Base-by-base conservation (phyloP, 2,329 filamentous ascomycete genomes). In the Botrytis pseudocinerea region DNA sequence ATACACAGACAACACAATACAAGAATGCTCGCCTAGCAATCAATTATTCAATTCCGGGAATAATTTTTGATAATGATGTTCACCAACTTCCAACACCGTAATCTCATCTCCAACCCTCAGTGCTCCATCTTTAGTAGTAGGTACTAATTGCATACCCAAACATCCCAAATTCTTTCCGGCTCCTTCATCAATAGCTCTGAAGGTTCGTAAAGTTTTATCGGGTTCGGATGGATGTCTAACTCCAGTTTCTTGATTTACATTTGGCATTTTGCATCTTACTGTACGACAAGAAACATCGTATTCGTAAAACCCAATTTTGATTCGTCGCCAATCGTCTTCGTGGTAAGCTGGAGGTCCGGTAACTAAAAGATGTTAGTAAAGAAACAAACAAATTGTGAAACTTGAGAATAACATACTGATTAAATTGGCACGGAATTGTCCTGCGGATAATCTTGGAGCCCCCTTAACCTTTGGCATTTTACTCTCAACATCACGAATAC, bases 401-500 rank as follows among this genome's bases (percentile, higher is more conserved):
- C 2, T 42, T 22, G 7, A 10, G 66, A 68, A 32, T 48, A 20
- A 64, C 71, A 44, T 40, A 73, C 71, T 82, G 76, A 93, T 90
- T 48, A 95, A 89, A 78, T 95, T 94, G 54, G 92, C 87, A 38
- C 92, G 87, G 82, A 93, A 94, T 20, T 91, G 87, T 25, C 87
- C 82, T 14, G 88, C 87, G 72, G 91, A 88, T 0, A 94, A 84
- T 42, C 85, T 82, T 42, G 85, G 83, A 28, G 87, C 79, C 10
- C 79, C 78, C 54, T 64, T 64, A 38, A 66, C 70, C 38, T 85
- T 86, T 1, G 86, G 84, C 12, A 93, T 85, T 64, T 87, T 83
- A 2, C 83, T 81, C 74, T 90, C 88, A 40, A 93, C 85, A 66
- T 89, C 86, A 66, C 87, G 86, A 35, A 93, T 84, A 75, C 89